Conservation (phyloP, 768 basidiomycete genomes). For the Hebeloma cylindrosporum region DNA sequence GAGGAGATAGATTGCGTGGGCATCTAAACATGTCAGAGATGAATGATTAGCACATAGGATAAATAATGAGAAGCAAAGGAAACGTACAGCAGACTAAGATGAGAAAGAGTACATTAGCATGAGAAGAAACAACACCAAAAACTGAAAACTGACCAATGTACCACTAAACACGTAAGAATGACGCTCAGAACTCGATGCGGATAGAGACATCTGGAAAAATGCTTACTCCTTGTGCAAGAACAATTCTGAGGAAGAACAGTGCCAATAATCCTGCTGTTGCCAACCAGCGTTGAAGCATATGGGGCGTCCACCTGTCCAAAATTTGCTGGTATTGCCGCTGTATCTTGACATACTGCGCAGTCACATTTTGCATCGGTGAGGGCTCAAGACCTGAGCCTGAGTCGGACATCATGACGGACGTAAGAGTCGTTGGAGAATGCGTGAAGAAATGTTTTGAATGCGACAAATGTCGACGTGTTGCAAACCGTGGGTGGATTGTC, state of each 20-base stretch:
- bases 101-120: slow-evolving; percentile 3
- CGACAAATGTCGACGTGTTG: slow-evolving; percentile 19
- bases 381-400: slow-evolving; percentile 44
- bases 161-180: slow-evolving; percentile 60
- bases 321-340: slow-evolving; percentile 81
- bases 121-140: background rate
- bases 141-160: slow-evolving; percentile 75
- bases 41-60: slow-evolving; percentile 11
- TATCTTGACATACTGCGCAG: slow-evolving; percentile 48
- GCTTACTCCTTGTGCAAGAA: slow-evolving; percentile 86
- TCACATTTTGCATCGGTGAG: slow-evolving; percentile 49
- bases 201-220: slow-evolving; percentile 7
- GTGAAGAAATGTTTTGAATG: slow-evolving; percentile 10
- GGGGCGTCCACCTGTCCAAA: slow-evolving; percentile 92
- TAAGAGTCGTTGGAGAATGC: slow-evolving; percentile 18
- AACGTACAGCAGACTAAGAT: slow-evolving; percentile 60
- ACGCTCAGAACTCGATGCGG: slow-evolving; percentile 11
- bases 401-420: slow-evolving; percentile 52
- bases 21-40: slow-evolving; percentile 50
- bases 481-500: slow-evolving; percentile 15
- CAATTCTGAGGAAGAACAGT: slow-evolving; percentile 83
- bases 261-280: slow-evolving; percentile 66
- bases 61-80: background rate
- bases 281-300: slow-evolving; percentile 87
- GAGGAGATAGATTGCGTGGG: slow-evolving; percentile 91